Conservation (phyloP, 768 basidiomycete genomes). For the Amanita exitialis region DNA sequence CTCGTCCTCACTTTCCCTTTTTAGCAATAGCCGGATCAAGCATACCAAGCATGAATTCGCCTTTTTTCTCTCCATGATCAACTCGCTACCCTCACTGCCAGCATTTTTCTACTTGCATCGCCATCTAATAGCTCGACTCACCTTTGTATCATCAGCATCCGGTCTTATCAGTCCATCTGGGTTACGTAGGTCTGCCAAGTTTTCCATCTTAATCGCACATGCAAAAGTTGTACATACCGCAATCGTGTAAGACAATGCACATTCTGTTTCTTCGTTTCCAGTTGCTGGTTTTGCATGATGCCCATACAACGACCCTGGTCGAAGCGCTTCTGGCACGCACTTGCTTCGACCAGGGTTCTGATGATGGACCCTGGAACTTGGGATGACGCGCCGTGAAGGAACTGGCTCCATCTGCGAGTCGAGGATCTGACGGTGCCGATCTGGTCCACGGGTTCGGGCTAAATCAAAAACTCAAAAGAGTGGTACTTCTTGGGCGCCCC, state of each 20-base stretch:
- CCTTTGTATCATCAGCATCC: neutral
- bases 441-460: constrained; percentile 2
- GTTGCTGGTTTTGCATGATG: neutral
- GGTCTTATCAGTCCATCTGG: neutral
- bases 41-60: too few relatives aligned
- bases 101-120: neutral
- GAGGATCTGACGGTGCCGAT: neutral
- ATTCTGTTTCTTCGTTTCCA: neutral
- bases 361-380: constrained; percentile 1
- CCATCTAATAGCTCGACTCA: neutral
- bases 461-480: constrained; percentile 5
- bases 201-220: neutral
- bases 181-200: constrained; percentile 2
- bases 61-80: too few relatives aligned
- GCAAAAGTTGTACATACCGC: constrained; percentile 3
- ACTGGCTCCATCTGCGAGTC: neutral
- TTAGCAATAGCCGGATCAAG: constrained; percentile 1
- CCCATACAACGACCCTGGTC: constrained; percentile 1
- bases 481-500: constrained; percentile 28
- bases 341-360: constrained; percentile 1
- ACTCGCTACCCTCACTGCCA: neutral
- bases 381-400: neutral
- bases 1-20: neutral
- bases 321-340: neutral
- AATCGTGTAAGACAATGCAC: neutral